Percentiles rank a stretch among this genome's conserved stretches.
Conservation (phyloP, 208 protist species). For the Trypanosomatidae sp. region DNA sequence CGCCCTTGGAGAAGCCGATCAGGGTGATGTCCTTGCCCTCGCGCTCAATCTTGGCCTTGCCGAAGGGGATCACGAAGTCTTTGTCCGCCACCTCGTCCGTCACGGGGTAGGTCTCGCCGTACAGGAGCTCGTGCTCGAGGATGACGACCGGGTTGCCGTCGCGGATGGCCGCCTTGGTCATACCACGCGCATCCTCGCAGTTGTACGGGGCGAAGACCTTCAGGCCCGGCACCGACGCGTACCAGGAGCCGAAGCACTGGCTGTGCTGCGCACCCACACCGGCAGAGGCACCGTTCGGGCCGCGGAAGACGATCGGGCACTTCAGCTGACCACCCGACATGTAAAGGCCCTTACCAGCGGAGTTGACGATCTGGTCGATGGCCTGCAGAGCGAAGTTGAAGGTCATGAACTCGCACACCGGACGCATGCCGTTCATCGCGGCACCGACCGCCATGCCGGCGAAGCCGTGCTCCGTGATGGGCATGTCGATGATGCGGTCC, state of each 20-base stretch:
- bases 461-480: slow-evolving; percentile 98
- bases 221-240: slow-evolving; percentile 90
- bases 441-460: slow-evolving; percentile 96
- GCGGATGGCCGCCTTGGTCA: slow-evolving; percentile 94
- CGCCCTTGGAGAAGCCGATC: slow-evolving; percentile 93
- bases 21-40: slow-evolving; percentile 95
- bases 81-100: slow-evolving; percentile 72
- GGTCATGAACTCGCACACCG: slow-evolving; percentile 99
- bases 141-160: slow-evolving; percentile 97
- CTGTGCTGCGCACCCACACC: slow-evolving; percentile 98
- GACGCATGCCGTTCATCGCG: slow-evolving; percentile 92
- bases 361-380: slow-evolving; percentile 97
- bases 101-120: slow-evolving; percentile 94
- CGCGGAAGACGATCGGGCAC: slow-evolving; percentile 97
- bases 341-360: slow-evolving; percentile 96
- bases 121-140: slow-evolving; percentile 98
- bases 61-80: slow-evolving; percentile 97
- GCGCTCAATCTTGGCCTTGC: slow-evolving; percentile 97
- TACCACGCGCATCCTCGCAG: slow-evolving; percentile 92
- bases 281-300: slow-evolving; percentile 97
- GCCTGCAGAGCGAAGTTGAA: slow-evolving; percentile 99
- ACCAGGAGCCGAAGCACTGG: slow-evolving; percentile 98
- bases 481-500: slow-evolving; percentile 97
- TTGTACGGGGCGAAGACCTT: slow-evolving; percentile 96
- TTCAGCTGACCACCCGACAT: slow-evolving; percentile 95